A percentile compares a stretch with the other conserved stretches of the same genome.
Conservation (phyloP, 1,284 basidiomycete genomes). For the Peniophora sp. region DNA sequence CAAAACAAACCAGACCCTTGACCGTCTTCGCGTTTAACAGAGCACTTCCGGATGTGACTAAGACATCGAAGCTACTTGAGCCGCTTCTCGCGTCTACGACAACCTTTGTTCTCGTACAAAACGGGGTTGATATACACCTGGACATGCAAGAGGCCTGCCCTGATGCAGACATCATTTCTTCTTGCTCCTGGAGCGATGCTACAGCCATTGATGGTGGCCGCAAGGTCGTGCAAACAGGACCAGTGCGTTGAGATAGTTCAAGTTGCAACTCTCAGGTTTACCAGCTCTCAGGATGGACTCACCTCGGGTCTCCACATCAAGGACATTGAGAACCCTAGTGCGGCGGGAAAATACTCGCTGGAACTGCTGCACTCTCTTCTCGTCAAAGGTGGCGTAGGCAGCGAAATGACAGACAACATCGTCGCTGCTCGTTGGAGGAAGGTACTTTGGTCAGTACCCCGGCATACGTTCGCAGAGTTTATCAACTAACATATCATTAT, state of each 20-base stretch:
- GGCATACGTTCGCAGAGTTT: background rate
- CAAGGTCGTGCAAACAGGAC: conserved; percentile 20
- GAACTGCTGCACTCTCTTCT: conserved; percentile 24
- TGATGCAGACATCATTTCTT: conserved; percentile 23
- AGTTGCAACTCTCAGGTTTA: background rate
- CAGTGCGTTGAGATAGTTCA: conserved; percentile 9
- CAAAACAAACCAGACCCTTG: too few relatives aligned
- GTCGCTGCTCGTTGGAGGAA: conserved; percentile 37
- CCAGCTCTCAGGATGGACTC: conserved; percentile 19
- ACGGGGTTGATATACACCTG: conserved; percentile 32
- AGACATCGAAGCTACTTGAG: conserved; percentile 21
- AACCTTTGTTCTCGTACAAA: conserved; percentile 28
- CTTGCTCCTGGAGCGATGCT: conserved; percentile 32
- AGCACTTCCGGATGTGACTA: conserved; percentile 22
- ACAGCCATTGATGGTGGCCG: conserved; percentile 24
- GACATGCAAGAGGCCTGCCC: conserved; percentile 23
- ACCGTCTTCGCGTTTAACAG: too few relatives aligned
- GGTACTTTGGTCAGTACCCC: conserved; percentile 27
- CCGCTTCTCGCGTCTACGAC: conserved; percentile 18
- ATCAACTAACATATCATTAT: background rate
- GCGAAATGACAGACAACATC: conserved; percentile 26
- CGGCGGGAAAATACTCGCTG: conserved; percentile 16
- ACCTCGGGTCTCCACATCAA: conserved; percentile 24
- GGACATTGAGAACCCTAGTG: conserved; percentile 9
- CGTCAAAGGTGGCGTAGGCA: conserved; percentile 24